Conservation (phyloP, 345 rosid species). For the Anastatica hierochuntica region DNA sequence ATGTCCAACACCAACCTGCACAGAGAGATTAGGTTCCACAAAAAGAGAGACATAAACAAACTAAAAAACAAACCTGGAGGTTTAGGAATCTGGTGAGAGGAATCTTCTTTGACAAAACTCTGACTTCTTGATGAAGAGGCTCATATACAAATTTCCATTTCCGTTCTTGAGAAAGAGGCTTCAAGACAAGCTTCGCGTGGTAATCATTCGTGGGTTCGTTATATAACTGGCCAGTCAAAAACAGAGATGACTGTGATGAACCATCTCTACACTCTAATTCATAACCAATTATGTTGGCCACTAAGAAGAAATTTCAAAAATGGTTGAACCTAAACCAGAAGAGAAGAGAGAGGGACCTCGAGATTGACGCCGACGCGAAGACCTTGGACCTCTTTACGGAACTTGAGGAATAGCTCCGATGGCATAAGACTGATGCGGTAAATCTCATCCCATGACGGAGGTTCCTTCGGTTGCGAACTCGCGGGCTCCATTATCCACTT, state of each 20-base stretch:
- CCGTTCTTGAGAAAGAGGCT: constrained; percentile 64
- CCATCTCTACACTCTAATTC: neutral
- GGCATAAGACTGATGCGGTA: constrained; percentile 67
- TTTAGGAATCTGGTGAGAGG: constrained; percentile 68
- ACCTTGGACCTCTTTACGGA: constrained; percentile 78
- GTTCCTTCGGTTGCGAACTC: constrained; percentile 29
- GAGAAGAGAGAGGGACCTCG: too few species aligned
- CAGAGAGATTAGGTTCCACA: too few species aligned
- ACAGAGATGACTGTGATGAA: neutral
- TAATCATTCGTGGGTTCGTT: constrained; percentile 78
- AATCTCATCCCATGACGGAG: constrained; percentile 78
- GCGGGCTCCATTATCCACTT: constrained; percentile 31
- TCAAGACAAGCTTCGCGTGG: constrained; percentile 74
- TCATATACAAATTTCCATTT: constrained; percentile 76
- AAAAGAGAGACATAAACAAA: too few species aligned
- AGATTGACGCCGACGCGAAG: constrained; percentile 80
- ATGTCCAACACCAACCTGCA: constrained; percentile 78
- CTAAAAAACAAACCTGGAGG: constrained; percentile 48
- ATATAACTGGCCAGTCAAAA: constrained; percentile 37
- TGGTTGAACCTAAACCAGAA: too few species aligned
- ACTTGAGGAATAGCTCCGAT: constrained; percentile 73
- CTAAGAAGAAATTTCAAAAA: too few species aligned
- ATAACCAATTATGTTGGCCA: neutral
- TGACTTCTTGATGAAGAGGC: constrained; percentile 62
- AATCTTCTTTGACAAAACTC: constrained; percentile 69